A percentile compares a stretch with the other conserved stretches of the same genome.
phyloP scores from a whole-genome alignment of 176 grass and related monocot genomes.

The Cenchrus americanus region DNA sequence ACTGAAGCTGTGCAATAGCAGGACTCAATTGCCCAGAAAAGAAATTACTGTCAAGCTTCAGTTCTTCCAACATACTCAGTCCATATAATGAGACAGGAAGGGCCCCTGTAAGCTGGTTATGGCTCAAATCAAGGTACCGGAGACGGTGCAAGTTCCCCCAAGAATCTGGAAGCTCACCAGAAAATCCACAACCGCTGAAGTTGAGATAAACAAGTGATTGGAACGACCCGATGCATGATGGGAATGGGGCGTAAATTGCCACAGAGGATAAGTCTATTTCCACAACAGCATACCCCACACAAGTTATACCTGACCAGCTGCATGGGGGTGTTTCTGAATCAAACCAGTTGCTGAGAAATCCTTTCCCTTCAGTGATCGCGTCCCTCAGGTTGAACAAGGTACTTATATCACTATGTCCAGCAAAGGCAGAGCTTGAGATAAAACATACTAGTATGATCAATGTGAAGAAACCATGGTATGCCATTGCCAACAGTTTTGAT shows the following conservation, averaged over 20 bases:
- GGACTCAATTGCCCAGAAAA: slow-evolving; percentile 62
- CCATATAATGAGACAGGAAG: slow-evolving; percentile 64
- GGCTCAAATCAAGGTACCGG: slow-evolving; percentile 68
- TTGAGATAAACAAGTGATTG: slow-evolving; percentile 64
- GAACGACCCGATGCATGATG: slow-evolving; percentile 61
- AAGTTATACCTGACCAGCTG: slow-evolving; percentile 77
- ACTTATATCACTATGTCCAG: slow-evolving; percentile 59
- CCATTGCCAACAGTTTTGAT: slow-evolving; percentile 42
- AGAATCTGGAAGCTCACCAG: slow-evolving; percentile 61
- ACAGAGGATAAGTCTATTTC: slow-evolving; percentile 74
- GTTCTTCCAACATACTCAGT: slow-evolving; percentile 61
- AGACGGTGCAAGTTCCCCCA: slow-evolving; percentile 58
- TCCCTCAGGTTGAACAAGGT: slow-evolving; percentile 65
- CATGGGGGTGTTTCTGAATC: slow-evolving; percentile 74
- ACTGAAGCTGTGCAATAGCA: slow-evolving; percentile 61
- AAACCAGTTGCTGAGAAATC: slow-evolving; percentile 79
- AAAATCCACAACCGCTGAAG: slow-evolving; percentile 77
- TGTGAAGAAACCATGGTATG: slow-evolving; percentile 40
- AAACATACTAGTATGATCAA: slow-evolving; percentile 55
- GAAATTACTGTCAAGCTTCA: slow-evolving; percentile 67
- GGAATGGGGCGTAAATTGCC: slow-evolving; percentile 64
- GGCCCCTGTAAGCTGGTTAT: slow-evolving; percentile 65
- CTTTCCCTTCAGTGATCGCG: slow-evolving; percentile 59
- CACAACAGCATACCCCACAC: slow-evolving; percentile 50
- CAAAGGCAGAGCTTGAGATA: slow-evolving; percentile 29